Percentiles rank a stretch among this genome's conserved stretches.
phyloP scores from a whole-genome alignment of 2,329 filamentous ascomycete genomes.

The Metarhizium album region DNA sequence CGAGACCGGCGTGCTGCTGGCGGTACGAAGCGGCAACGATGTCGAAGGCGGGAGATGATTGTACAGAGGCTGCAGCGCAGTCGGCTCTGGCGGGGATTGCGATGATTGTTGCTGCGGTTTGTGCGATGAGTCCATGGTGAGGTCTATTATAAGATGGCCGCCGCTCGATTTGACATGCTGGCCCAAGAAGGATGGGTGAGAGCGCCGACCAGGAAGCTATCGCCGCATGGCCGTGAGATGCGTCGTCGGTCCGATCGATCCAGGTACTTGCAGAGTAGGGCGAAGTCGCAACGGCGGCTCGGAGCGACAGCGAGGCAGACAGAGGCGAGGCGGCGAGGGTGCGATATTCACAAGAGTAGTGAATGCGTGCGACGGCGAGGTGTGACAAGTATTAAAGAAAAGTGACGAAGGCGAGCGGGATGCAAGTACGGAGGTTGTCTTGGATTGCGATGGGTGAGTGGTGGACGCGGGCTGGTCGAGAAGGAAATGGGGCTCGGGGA shows the following conservation, averaged over 20 bases:
- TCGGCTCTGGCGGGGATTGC: constrained; percentile 1
- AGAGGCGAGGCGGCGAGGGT: background rate
- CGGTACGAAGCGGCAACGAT: constrained; percentile 35
- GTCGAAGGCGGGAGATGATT: constrained; percentile 24
- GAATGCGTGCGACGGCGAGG: background rate
- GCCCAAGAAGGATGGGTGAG: constrained; percentile 3
- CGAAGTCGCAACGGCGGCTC: background rate
- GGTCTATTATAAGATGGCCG: background rate
- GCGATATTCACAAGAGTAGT: background rate
- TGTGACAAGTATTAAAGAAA: background rate
- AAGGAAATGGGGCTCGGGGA: constrained; percentile 1
- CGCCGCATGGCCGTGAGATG: constrained; percentile 7
- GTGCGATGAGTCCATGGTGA: constrained; percentile 10
- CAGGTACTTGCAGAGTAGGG: background rate
- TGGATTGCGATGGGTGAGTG: constrained; percentile 1
- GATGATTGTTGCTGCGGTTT: constrained; percentile 4
- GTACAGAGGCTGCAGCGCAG: constrained; percentile 15
- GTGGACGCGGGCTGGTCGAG: background rate
- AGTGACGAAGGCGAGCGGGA: background rate
- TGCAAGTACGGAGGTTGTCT: background rate
- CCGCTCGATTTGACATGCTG: constrained; percentile 10
- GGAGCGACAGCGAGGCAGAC: background rate
- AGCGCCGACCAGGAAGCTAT: constrained; percentile 8
- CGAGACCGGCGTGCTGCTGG: constrained; percentile 47
- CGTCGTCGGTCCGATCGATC: background rate